Conservation (phyloP, 2,329 filamentous ascomycete genomes). For the Metarhizium anisopliae region DNA sequence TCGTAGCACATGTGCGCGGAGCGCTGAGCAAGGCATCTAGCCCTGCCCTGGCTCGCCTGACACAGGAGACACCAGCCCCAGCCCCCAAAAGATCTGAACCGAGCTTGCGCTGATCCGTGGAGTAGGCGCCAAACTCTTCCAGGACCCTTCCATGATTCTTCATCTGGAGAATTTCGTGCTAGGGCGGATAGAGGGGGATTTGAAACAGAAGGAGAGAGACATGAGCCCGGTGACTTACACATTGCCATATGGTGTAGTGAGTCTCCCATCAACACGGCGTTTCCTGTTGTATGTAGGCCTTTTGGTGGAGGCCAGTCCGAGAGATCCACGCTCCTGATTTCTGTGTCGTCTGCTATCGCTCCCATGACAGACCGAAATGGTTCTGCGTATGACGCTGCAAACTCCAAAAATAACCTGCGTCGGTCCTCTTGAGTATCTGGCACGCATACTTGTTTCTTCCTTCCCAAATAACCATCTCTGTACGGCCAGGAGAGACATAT, state of each 20-base stretch:
- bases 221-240: conserved; percentile 35
- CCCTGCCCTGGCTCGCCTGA: no score
- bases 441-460: conserved; percentile 23
- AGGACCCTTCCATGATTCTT: no score
- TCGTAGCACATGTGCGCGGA: neutral
- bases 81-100: no score
- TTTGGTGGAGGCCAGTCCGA: conserved; percentile 37
- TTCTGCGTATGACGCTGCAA: conserved; percentile 38
- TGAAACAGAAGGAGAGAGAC: neutral
- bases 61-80: no score
- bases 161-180: no score
- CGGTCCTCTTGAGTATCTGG: conserved; percentile 30
- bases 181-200: neutral
- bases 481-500: conserved; percentile 44
- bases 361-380: conserved; percentile 36
- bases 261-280: conserved; percentile 42
- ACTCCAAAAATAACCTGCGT: conserved; percentile 30
- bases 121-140: no score
- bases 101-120: no score
- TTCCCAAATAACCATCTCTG: conserved; percentile 23
- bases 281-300: conserved; percentile 26
- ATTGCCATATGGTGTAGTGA: conserved; percentile 50
- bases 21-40: no score
- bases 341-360: conserved; percentile 29
- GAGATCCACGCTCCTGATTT: conserved; percentile 35